phyloP scores from a whole-genome alignment of 2,329 filamentous ascomycete genomes.

The Exophiala sideris region DNA sequence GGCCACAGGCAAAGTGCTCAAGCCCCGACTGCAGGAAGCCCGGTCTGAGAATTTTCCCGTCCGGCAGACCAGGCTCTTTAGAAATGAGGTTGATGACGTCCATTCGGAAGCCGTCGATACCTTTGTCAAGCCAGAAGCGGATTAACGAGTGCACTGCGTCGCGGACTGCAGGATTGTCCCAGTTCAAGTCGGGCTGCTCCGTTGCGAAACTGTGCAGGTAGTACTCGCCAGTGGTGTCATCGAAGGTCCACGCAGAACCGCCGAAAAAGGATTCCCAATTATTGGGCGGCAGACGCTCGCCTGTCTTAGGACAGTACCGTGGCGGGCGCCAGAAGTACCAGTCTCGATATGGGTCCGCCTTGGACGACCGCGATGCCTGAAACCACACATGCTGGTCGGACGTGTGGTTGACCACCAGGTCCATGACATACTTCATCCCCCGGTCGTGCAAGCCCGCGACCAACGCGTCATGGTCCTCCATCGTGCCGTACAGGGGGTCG shows the following conservation, averaged over 20 bases:
- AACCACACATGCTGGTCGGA: conserved; percentile 58
- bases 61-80: conserved; percentile 55
- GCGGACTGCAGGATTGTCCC: conserved; percentile 67
- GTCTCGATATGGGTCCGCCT: conserved; percentile 61
- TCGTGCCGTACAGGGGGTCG: conserved; percentile 46
- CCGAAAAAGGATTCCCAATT: conserved; percentile 59
- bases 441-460: conserved; percentile 43
- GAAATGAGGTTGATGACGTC: conserved; percentile 72
- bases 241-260: conserved; percentile 54
- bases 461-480: conserved; percentile 46
- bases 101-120: conserved; percentile 69
- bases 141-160: conserved; percentile 69
- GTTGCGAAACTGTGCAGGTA: conserved; percentile 73
- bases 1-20: conserved; percentile 35
- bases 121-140: conserved; percentile 74
- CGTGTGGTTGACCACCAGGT: conserved; percentile 47
- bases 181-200: conserved; percentile 81
- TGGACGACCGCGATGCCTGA: conserved; percentile 60
- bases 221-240: conserved; percentile 68
- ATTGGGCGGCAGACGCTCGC: conserved; percentile 66
- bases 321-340: conserved; percentile 63
- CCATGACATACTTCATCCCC: conserved; percentile 49
- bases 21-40: conserved; percentile 50
- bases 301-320: conserved; percentile 50
- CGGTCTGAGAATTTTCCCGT: conserved; percentile 42